A percentile compares a stretch with the other conserved stretches of the same genome.
phyloP scores from a whole-genome alignment of 2,329 filamentous ascomycete genomes.

The Aspergillus sp. region DNA sequence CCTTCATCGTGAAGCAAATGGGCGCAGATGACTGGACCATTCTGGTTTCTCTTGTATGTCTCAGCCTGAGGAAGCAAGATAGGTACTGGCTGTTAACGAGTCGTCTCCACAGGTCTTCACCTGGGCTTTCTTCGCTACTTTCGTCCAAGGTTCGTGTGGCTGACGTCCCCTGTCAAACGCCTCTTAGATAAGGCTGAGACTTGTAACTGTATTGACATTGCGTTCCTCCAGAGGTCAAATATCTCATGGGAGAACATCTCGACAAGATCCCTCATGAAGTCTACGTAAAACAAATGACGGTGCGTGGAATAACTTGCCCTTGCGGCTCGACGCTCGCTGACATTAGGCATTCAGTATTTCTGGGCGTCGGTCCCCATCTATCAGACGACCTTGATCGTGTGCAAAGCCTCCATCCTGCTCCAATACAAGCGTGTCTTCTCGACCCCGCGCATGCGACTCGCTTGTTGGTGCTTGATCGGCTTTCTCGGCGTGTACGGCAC shows the following conservation, averaged over 20 bases:
- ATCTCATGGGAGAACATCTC: conserved; percentile 28
- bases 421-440: conserved; percentile 37
- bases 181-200: too few relatives aligned
- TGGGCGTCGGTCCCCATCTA: conserved; percentile 34
- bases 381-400: conserved; percentile 30
- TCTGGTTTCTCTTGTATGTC: conserved; percentile 31
- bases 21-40: conserved; percentile 38
- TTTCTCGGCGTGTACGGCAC: conserved; percentile 30
- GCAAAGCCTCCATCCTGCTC: conserved; percentile 35
- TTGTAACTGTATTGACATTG: conserved; percentile 1
- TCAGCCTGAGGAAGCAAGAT: background rate
- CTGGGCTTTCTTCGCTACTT: conserved; percentile 28
- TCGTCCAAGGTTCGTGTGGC: conserved; percentile 25
- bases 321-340: background rate
- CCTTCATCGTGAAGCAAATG: conserved; percentile 32
- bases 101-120: conserved; percentile 21
- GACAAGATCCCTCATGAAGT: conserved; percentile 16
- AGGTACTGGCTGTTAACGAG: background rate
- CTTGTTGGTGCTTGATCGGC: conserved; percentile 32
- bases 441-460: conserved; percentile 27
- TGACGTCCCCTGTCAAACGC: too few relatives aligned
- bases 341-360: conserved; percentile 21
- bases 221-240: conserved; percentile 21
- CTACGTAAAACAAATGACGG: conserved; percentile 25
- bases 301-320: conserved; percentile 5